Conservation (phyloP, 768 basidiomycete genomes). For the Sarcodon sp. region DNA sequence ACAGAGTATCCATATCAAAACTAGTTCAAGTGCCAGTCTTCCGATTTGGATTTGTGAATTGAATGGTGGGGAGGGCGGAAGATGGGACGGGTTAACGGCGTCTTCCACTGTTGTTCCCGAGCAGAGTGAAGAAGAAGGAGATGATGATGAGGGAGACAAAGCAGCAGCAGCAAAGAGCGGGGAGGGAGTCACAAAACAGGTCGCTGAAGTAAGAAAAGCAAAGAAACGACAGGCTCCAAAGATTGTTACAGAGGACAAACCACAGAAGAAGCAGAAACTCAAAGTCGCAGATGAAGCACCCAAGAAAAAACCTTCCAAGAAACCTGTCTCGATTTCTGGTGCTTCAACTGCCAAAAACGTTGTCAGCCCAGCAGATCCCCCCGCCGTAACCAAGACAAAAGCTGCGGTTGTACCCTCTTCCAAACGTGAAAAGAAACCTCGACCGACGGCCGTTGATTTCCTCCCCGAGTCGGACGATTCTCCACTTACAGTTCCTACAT, state of each 20-base stretch:
- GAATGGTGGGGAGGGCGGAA: conserved; percentile 40
- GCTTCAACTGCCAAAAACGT: not conserved
- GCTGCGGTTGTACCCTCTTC: not conserved
- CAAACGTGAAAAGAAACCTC: not conserved
- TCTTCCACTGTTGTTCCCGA: conserved; percentile 3
- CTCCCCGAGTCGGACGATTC: not conserved
- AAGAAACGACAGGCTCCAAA: too few species aligned
- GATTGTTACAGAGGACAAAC: too few species aligned
- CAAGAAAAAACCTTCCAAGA: not conserved
- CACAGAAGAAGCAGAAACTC: not conserved
- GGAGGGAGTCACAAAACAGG: conserved; percentile 1
- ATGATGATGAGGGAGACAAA: conserved; percentile 7
- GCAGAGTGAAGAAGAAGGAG: conserved; percentile 9
- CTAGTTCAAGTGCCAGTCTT: conserved; percentile 68
- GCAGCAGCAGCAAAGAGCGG: conserved; percentile 16
- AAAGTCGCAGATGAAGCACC: not conserved
- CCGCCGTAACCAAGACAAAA: not conserved
- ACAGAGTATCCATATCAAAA: conserved; percentile 84
- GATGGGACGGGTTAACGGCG: conserved; percentile 41
- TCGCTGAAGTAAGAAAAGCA: too few species aligned
- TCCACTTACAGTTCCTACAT: not conserved
- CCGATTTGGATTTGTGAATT: conserved; percentile 84
- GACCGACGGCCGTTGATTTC: not conserved
- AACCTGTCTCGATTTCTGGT: not conserved
- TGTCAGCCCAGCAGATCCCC: not conserved